Evolutionary conservation across 106 monocot genomes (phyloP).

Genomic region (Dendrobium chrysotoxum): DNA sequence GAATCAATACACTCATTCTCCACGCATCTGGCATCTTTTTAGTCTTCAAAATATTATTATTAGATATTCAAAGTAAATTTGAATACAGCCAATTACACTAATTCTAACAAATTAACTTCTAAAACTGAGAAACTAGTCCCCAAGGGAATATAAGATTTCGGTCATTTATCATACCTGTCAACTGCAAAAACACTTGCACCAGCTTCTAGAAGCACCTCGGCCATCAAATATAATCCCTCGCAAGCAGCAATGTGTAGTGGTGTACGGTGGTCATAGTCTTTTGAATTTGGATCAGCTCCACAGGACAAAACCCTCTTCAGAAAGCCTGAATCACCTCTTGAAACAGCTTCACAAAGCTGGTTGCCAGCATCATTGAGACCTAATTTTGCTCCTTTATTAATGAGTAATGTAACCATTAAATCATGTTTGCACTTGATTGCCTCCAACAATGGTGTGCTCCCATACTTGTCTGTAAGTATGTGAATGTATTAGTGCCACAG

Average conservation of each 20-base stretch:
- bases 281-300: conserved; percentile 71
- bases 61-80: too few relatives aligned
- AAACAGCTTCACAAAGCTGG: conserved; percentile 62
- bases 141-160: neutral
- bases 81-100: too few relatives aligned
- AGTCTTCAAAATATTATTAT: too few relatives aligned
- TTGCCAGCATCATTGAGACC: conserved; percentile 51
- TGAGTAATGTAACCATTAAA: conserved; percentile 52
- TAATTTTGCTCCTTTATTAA: conserved; percentile 47
- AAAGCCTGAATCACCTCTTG: conserved; percentile 62
- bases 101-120: too few relatives aligned
- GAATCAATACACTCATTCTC: too few relatives aligned
- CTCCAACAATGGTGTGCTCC: conserved; percentile 76
- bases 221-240: conserved; percentile 71
- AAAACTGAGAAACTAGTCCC: too few relatives aligned
- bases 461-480: conserved; percentile 64
- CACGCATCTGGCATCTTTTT: too few relatives aligned
- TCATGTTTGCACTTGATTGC: conserved; percentile 80
- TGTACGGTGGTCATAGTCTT: conserved; percentile 81
- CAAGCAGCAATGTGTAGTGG: conserved; percentile 90
- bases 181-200: conserved; percentile 64
- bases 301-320: conserved; percentile 41
- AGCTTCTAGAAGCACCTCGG: conserved; percentile 64
- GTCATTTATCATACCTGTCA: conserved; percentile 47
- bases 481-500: neutral